Percentiles rank a stretch among this genome's conserved stretches.
Evolutionary conservation across 306 rosid species (phyloP).

Genomic region (Trifolium dubium): DNA sequence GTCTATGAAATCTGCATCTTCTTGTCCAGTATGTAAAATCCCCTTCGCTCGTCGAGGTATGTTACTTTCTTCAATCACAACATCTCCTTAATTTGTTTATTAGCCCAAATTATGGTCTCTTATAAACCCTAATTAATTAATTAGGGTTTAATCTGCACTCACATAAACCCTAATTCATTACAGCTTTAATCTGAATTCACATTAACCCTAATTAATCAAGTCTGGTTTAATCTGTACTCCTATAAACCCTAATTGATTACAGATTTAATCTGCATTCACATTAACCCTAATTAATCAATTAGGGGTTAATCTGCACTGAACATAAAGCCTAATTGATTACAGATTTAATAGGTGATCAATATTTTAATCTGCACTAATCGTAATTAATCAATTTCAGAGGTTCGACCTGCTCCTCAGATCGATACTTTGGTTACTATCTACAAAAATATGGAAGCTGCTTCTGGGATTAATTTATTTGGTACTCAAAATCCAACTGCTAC

Average conservation of each 20-base stretch:
- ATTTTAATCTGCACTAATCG: no score
- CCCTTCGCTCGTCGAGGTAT: conserved; percentile 84
- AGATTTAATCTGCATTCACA: no score
- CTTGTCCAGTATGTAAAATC: conserved; percentile 87
- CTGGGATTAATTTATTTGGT: conserved; percentile 70
- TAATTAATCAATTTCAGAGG: conserved; percentile 43
- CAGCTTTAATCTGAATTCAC: no score
- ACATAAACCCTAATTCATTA: background rate
- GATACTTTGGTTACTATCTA: conserved; percentile 86
- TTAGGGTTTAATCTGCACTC: background rate
- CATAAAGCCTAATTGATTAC: no score
- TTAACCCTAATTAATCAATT: background rate
- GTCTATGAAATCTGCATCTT: conserved; percentile 74
- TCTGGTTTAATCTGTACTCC: background rate
- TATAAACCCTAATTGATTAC: background rate
- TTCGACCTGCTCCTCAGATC: conserved; percentile 92
- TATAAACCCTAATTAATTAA: background rate
- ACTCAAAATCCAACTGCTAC: conserved; percentile 58
- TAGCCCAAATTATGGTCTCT: no score
- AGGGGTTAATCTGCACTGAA: conserved; percentile 61
- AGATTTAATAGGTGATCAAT: no score
- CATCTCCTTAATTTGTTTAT: background rate
- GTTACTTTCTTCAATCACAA: no score
- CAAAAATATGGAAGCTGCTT: conserved; percentile 85
- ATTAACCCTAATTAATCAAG: background rate